These are phyloP conservation scores for Suillus decipiens DNA, from an alignment of 768 basidiomycete species.

Conservation along the genomic window DNA sequence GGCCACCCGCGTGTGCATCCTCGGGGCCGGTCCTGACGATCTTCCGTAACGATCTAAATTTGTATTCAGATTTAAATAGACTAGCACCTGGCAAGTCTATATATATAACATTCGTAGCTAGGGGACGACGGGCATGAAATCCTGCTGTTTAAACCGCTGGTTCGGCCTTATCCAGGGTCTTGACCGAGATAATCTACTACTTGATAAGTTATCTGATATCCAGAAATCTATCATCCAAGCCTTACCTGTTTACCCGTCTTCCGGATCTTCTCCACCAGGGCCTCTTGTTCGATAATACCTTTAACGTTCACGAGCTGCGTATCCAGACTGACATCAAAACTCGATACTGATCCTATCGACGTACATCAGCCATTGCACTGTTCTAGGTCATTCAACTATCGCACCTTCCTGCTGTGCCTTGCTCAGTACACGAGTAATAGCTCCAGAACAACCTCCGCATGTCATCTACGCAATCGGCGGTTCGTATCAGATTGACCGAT, in stretches of 20 bases:
- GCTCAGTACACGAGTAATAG: constrained; percentile 70
- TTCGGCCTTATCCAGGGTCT: constrained; percentile 16
- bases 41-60: too few species aligned
- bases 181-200: constrained; percentile 47
- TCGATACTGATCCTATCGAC: constrained; percentile 20
- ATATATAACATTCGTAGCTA: background rate
- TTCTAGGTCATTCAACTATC: constrained; percentile 9
- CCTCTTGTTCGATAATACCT: constrained; percentile 60
- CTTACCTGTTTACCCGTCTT: constrained; percentile 91
- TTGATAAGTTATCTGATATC: background rate
- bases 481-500: background rate
- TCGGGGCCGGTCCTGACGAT: too few species aligned
- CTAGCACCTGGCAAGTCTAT: background rate
- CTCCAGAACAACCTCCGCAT: constrained; percentile 84
- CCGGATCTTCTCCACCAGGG: constrained; percentile 70
- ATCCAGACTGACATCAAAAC: constrained; percentile 63
- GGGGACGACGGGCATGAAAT: background rate
- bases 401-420: constrained; percentile 55
- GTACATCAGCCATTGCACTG: background rate
- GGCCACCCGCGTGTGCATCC: background rate
- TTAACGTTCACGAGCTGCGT: constrained; percentile 74
- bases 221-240: background rate
- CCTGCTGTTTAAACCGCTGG: background rate
- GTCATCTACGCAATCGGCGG: constrained; percentile 63
- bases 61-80: background rate